Conservation (phyloP, 768 basidiomycete genomes). For the Leucosporidium yakuticum region DNA sequence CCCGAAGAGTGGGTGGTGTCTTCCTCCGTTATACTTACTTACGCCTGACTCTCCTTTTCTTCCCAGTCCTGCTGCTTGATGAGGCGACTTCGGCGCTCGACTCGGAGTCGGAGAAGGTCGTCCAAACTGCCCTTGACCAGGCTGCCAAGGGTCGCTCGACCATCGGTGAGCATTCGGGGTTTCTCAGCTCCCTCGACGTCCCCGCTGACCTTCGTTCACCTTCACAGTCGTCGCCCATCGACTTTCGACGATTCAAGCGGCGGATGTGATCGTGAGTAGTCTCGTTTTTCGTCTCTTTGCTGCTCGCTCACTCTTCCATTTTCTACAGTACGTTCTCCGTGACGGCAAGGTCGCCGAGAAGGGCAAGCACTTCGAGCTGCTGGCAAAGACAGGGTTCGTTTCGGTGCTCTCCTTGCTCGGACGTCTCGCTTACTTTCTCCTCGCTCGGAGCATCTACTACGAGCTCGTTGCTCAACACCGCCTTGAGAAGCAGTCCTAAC, state of each 20-base stretch:
- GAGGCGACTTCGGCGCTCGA: conserved; percentile 64
- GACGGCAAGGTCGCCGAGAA: conserved; percentile 23
- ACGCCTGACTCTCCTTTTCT: not conserved
- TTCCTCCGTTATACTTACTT: not conserved
- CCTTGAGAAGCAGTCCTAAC: too few relatives aligned
- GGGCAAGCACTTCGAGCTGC: conserved; percentile 23
- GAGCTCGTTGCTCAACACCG: too few relatives aligned
- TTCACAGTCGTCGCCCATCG: conserved; percentile 76
- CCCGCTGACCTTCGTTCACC: conserved; percentile 36
- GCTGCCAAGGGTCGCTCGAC: conserved; percentile 90
- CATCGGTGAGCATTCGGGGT: conserved; percentile 23
- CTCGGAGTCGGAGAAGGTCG: conserved; percentile 85
- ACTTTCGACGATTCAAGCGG: conserved; percentile 85
- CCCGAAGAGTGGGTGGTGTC: conserved; percentile 29
- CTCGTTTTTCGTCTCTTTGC: too few relatives aligned
- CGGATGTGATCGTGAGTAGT: conserved; percentile 59
- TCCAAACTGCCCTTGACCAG: conserved; percentile 85
- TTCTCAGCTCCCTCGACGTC: not conserved
- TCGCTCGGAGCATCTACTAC: too few relatives aligned
- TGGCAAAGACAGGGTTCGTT: conserved; percentile 17
- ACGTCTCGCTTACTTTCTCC: too few relatives aligned
- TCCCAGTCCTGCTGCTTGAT: conserved; percentile 36
- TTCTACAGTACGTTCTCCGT: not conserved
- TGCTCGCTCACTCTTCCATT: not conserved
- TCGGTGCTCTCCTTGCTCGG: too few relatives aligned